These are phyloP conservation scores for Dendrobium nobile DNA, from an alignment of 106 monocot genomes.

Conservation along the genomic window DNA sequence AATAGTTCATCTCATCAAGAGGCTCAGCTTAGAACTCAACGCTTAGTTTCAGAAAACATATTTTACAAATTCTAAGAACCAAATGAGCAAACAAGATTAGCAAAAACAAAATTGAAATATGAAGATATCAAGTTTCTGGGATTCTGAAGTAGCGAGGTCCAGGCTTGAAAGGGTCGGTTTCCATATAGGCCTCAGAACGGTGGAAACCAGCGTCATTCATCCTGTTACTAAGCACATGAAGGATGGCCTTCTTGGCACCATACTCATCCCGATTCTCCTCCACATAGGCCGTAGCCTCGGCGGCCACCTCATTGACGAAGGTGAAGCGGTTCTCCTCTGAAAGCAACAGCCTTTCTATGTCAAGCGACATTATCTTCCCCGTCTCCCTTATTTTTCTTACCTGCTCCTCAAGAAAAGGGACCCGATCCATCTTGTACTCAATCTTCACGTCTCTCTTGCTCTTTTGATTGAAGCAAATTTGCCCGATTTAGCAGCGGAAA, in stretches of 20 bases:
- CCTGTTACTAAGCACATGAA: slow-evolving; percentile 83
- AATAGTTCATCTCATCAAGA: no score
- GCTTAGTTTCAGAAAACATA: no score
- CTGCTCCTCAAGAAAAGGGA: slow-evolving; percentile 92
- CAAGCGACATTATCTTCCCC: slow-evolving; percentile 67
- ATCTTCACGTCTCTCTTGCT: slow-evolving; percentile 65
- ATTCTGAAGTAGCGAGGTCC: slow-evolving; percentile 52
- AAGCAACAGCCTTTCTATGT: slow-evolving; percentile 69
- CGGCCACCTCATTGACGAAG: slow-evolving; percentile 89
- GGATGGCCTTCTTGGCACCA: slow-evolving; percentile 73
- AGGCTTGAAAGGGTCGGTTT: slow-evolving; percentile 69
- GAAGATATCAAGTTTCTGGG: neutral
- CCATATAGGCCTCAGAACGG: slow-evolving; percentile 71
- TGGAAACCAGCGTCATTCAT: slow-evolving; percentile 78
- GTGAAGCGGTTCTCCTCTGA: slow-evolving; percentile 79
- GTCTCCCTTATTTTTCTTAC: slow-evolving; percentile 60
- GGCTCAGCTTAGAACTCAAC: no score
- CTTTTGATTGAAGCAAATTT: slow-evolving; percentile 18
- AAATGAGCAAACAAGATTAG: no score
- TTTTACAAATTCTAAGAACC: no score
- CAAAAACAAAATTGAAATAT: no score
- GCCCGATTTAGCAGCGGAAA: no score
- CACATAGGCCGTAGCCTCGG: slow-evolving; percentile 62
- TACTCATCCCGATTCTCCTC: slow-evolving; percentile 77
- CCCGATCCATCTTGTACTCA: slow-evolving; percentile 42